A percentile compares a stretch with the other conserved stretches of the same genome.
Evolutionary conservation across 2,329 filamentous ascomycete genomes (phyloP).

Genomic region (Neofusicoccum parvum): DNA sequence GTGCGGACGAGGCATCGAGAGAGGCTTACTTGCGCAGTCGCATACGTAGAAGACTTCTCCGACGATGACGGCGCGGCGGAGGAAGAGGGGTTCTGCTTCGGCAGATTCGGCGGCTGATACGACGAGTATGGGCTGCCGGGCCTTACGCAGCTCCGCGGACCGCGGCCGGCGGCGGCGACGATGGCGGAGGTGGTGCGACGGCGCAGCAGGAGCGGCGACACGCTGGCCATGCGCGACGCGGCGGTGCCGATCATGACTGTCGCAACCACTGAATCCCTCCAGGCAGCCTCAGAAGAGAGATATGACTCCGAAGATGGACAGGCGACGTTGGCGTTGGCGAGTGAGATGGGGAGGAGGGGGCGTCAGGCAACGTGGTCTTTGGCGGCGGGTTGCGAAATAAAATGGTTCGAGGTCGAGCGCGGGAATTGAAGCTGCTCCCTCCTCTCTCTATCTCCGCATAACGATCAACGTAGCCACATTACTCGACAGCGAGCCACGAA

Average conservation of each 20-base stretch:
- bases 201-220: neutral
- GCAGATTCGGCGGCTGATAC: conserved; percentile 12
- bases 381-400: neutral
- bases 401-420: neutral
- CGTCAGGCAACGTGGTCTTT: conserved; percentile 20
- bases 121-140: conserved; percentile 2
- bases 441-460: conserved; percentile 8
- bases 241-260: conserved; percentile 8
- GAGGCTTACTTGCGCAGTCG: conserved; percentile 16
- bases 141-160: neutral
- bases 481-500: neutral
- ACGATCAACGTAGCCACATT: conserved; percentile 18
- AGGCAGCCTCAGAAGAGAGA: conserved; percentile 1
- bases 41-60: conserved; percentile 8
- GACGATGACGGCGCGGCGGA: too few relatives aligned
- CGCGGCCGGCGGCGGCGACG: neutral
- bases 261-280: neutral
- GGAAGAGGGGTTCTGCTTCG: neutral
- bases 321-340: neutral
- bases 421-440: conserved; percentile 11
- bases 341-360: neutral
- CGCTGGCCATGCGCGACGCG: neutral
- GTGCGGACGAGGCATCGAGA: neutral
- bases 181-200: conserved; percentile 4
- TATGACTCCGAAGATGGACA: conserved; percentile 5